Conservation (phyloP, 345 rosid genomes). For the Rhodamnia argentea region DNA sequence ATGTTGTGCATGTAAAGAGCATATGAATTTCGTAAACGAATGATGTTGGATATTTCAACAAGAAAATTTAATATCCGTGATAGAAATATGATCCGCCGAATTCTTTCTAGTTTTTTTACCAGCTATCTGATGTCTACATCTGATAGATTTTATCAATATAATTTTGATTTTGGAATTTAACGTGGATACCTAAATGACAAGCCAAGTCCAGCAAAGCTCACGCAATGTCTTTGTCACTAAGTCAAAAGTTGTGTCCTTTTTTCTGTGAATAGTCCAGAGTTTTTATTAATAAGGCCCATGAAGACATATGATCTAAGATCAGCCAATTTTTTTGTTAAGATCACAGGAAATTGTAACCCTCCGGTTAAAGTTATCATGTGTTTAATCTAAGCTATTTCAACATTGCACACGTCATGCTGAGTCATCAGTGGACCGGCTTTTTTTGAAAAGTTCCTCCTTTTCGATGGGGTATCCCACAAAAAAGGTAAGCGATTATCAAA, state of each 20-base stretch:
- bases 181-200: not conserved
- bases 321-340: not conserved
- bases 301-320: not conserved
- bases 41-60: not conserved
- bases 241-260: not conserved
- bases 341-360: not conserved
- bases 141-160: not conserved
- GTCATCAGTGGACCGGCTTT: not conserved
- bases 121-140: not conserved
- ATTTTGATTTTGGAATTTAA: not conserved
- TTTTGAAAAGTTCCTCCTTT: not conserved
- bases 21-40: not conserved
- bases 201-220: not conserved
- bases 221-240: not conserved
- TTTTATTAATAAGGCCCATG: not conserved
- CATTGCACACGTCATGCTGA: not conserved
- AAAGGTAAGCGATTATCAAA: not conserved
- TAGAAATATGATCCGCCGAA: rapidly evolving
- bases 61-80: not conserved
- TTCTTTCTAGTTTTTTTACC: not conserved
- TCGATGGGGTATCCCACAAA: not conserved
- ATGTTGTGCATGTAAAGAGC: not conserved
- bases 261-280: no score
- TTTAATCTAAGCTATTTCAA: not conserved
- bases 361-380: not conserved